Base-by-base conservation (phyloP, 495 filamentous ascomycete genomes). In the Bacidia rubella region DNA sequence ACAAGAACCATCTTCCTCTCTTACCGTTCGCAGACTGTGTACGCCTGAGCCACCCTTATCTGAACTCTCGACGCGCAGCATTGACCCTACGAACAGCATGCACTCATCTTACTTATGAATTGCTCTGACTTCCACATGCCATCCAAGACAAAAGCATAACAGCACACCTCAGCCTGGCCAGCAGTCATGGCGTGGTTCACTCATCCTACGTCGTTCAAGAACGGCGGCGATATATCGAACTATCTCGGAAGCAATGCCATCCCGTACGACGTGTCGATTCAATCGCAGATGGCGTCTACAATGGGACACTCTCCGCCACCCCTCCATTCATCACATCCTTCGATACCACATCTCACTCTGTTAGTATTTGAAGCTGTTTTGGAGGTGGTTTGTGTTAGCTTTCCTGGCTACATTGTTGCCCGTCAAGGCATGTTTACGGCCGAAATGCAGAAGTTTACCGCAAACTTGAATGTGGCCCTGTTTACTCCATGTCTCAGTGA, bases 401-500 rank as follows among this genome's bases (percentile, higher is more conserved):
- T 95, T 53, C 93, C 93, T 1, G 92, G 92, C n/a, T 98, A 95
- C 63, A 82, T 97, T 59, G 81, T 94, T 48, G 92, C 92, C 19
- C 74, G 82, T 42, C 72, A 84, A 59, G 93, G 93, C 63, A 82
- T 94, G 72, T 95, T 98, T 66, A 86, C 90, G 69, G 83, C 86
- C 44, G 87, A 95, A 39, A 84, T 86, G 58, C 92, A 98, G 66
- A 97, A 95, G 64, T 89, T 97, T 59, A 76, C 94, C 23, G 90
- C 92, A 35, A 95, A 98, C 60, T 72, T 98, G 52, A 98, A 98
- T 63, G 86, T 93, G 43, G 81, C 79, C 59, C 72, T 98, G 15
- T 98, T 98, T 65, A 98, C 92, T 39, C 92, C 92, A 51, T 97
- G 93, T 62, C 79, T 98, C 56, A 93, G 88, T 95, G 82, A 55